Evolutionary conservation across 192 early-diverging fungal species (phyloP).

Genomic region (Spizellomyces punctatus): DNA sequence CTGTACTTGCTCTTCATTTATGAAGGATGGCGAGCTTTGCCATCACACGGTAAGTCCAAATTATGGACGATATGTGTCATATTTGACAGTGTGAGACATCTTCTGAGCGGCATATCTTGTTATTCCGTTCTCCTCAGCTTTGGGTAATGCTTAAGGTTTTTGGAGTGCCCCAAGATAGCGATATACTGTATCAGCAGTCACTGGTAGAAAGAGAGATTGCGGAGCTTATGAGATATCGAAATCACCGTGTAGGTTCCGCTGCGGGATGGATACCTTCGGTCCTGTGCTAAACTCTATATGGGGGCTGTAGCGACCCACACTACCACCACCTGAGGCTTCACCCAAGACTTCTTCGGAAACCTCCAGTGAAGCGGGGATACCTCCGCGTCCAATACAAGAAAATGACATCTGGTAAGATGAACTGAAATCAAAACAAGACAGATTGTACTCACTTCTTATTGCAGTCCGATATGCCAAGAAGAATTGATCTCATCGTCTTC

Average conservation of each 20-base stretch:
- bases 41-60: slow-evolving; percentile 40
- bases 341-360: too few species aligned
- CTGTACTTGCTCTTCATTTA: slow-evolving; percentile 38
- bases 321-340: too few species aligned
- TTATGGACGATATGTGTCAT: background rate
- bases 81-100: background rate
- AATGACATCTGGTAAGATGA: slow-evolving; percentile 44
- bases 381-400: slow-evolving; percentile 39
- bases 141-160: slow-evolving; percentile 58
- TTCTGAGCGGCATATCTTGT: background rate
- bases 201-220: slow-evolving; percentile 50
- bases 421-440: background rate
- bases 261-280: background rate
- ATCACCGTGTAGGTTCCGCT: slow-evolving; percentile 13
- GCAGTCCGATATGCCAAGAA: slow-evolving; percentile 55
- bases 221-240: slow-evolving; percentile 36
- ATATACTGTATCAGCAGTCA: slow-evolving; percentile 44
- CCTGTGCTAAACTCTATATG: background rate
- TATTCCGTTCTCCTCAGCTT: slow-evolving; percentile 30
- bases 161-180: slow-evolving; percentile 33
- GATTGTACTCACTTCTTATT: background rate
- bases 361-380: background rate
- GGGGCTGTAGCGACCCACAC: too few species aligned
- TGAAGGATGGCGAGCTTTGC: slow-evolving; percentile 41
- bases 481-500: slow-evolving; percentile 17